Conservation (phyloP, 768 basidiomycete genomes). For the Rhodotorula paludigena region DNA sequence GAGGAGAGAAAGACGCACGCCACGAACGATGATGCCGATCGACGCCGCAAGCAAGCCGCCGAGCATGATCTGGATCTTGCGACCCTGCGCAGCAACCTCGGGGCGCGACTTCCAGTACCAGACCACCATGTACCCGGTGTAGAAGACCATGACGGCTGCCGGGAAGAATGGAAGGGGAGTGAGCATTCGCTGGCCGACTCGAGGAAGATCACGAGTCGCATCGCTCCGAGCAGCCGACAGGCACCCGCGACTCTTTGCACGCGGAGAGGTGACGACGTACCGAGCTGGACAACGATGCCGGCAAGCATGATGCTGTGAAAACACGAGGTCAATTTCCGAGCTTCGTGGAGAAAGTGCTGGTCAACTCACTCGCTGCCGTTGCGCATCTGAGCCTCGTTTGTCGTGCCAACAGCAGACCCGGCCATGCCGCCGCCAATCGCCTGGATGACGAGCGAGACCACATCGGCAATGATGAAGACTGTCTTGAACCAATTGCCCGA, state of each 20-base stretch:
- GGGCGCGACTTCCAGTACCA: not conserved
- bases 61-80: conserved; percentile 14
- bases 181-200: no score
- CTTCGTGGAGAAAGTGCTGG: no score
- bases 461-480: conserved; percentile 26
- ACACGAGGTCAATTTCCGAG: no score
- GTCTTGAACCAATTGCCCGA: conserved; percentile 27
- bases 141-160: conserved; percentile 13
- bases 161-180: not conserved
- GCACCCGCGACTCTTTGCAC: no score
- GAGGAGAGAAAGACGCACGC: conserved; percentile 11
- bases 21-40: conserved; percentile 22
- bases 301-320: conserved; percentile 3
- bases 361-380: no score
- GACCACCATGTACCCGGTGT: conserved; percentile 8
- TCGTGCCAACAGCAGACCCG: no score
- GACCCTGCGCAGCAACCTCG: not conserved
- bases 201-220: no score
- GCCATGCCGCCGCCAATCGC: conserved; percentile 31
- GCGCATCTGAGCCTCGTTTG: no score
- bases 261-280: not conserved
- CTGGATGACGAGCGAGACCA: conserved; percentile 28
- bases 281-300: conserved; percentile 3
- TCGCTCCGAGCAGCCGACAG: no score
- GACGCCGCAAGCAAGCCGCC: not conserved